Evolutionary conservation across 2,329 filamentous ascomycete genomes (phyloP).

Genomic region (Coniella lustricola): DNA sequence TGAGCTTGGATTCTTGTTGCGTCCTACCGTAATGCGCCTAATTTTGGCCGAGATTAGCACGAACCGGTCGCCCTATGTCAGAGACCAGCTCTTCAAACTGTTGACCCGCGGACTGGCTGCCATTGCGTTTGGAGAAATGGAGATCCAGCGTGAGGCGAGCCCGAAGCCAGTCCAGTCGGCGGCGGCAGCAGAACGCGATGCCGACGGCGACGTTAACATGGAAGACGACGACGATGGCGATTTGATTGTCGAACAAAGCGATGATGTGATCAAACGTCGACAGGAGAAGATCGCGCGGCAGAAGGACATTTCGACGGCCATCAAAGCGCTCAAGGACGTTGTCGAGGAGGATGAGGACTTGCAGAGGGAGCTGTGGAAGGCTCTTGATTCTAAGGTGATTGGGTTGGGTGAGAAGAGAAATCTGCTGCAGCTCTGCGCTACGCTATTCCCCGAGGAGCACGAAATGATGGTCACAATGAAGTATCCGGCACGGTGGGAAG

Average conservation of each 20-base stretch:
- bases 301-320: conserved; percentile 39
- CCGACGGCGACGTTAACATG: not conserved
- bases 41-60: conserved; percentile 53
- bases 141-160: conserved; percentile 3
- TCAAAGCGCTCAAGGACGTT: conserved; percentile 40
- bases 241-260: conserved; percentile 42
- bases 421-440: conserved; percentile 43
- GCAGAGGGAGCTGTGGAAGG: conserved; percentile 41
- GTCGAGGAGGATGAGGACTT: conserved; percentile 38
- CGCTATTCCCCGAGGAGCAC: conserved; percentile 42
- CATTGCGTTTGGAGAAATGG: conserved; percentile 55
- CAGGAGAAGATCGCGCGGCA: conserved; percentile 41
- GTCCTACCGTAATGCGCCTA: conserved; percentile 47
- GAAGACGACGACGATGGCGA: conserved; percentile 30
- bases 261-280: conserved; percentile 34
- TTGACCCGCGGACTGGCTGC: conserved; percentile 54
- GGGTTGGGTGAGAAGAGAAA: conserved; percentile 42
- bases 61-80: conserved; percentile 57
- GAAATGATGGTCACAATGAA: conserved; percentile 39
- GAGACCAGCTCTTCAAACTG: conserved; percentile 51
- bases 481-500: conserved; percentile 40
- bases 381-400: conserved; percentile 39
- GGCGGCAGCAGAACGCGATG: conserved; percentile 1
- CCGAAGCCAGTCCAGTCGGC: conserved; percentile 1
- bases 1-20: conserved; percentile 54